Conservation (phyloP, 495 filamentous ascomycete genomes). For the Aspergillus bridgeri region DNA sequence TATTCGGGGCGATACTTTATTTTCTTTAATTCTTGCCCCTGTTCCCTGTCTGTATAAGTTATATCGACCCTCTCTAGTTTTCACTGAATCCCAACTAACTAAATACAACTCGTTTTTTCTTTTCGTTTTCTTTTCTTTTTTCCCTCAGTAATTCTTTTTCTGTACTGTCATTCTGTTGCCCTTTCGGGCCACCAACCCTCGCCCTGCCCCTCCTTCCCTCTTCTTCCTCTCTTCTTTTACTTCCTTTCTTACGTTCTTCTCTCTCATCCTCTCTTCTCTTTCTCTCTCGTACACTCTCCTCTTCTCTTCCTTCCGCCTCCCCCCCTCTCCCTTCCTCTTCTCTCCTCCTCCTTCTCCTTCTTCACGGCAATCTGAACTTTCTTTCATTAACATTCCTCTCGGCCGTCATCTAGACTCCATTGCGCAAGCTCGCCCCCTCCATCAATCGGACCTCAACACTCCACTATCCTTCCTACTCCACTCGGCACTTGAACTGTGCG, state of each 20-base stretch:
- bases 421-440: slow-evolving; percentile 48
- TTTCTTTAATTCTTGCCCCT: slow-evolving; percentile 2
- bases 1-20: background rate
- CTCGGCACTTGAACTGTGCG: slow-evolving; percentile 18
- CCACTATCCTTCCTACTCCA: slow-evolving; percentile 22
- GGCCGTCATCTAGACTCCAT: slow-evolving; percentile 51
- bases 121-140: slow-evolving; percentile 2
- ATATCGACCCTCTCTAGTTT: background rate
- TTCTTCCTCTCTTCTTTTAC: slow-evolving; percentile 31
- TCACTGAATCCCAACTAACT: background rate
- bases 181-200: slow-evolving; percentile 22
- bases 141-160: background rate
- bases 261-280: slow-evolving; percentile 32
- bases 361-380: slow-evolving; percentile 12
- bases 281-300: slow-evolving; percentile 12
- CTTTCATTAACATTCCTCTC: slow-evolving; percentile 35
- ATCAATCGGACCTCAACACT: slow-evolving; percentile 36
- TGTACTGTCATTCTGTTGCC: slow-evolving; percentile 16
- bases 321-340: slow-evolving; percentile 18
- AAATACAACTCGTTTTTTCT: slow-evolving; percentile 7
- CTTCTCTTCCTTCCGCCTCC: slow-evolving; percentile 14
- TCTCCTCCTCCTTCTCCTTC: slow-evolving; percentile 16
- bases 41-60: slow-evolving; percentile 1
- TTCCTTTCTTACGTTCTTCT: slow-evolving; percentile 47
- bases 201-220: slow-evolving; percentile 21